Evolutionary conservation across 495 filamentous ascomycete genomes (phyloP).

Genomic region (Penicillium coprophilum): DNA sequence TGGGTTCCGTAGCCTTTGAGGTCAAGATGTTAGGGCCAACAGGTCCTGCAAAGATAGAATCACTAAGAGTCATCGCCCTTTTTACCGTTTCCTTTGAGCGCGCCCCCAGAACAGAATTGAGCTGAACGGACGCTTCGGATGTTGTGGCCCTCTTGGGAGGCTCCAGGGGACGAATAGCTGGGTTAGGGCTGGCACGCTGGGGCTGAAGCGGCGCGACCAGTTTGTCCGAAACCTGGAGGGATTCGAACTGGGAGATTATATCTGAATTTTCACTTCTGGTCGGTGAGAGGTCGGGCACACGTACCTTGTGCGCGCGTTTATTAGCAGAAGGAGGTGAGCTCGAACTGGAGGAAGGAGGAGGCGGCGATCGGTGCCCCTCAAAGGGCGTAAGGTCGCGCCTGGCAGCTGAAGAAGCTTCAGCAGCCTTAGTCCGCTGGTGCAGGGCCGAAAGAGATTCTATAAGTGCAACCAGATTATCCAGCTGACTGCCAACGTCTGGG

Average conservation of each 20-base stretch:
- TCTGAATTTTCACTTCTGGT: background rate
- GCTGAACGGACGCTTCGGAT: background rate
- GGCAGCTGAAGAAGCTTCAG: background rate
- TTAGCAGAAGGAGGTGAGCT: background rate
- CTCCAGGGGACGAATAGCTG: background rate
- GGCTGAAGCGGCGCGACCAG: background rate
- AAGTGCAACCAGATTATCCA: background rate
- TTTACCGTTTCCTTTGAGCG: background rate
- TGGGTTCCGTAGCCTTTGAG: background rate
- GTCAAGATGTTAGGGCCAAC: background rate
- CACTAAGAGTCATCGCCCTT: background rate
- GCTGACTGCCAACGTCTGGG: background rate
- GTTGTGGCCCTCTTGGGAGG: background rate
- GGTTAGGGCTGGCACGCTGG: background rate
- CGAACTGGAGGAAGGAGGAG: background rate
- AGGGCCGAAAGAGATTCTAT: background rate
- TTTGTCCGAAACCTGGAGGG: background rate
- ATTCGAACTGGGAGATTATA: background rate
- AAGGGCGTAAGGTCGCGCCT: background rate
- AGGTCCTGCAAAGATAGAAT: conserved; percentile 5
- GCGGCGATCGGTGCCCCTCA: background rate
- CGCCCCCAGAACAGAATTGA: background rate
- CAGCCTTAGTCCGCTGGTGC: background rate
- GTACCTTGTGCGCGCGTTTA: background rate
- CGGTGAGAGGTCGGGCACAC: background rate